Conservation (phyloP, 1,284 basidiomycete species). For the Tilletia walkeri region DNA sequence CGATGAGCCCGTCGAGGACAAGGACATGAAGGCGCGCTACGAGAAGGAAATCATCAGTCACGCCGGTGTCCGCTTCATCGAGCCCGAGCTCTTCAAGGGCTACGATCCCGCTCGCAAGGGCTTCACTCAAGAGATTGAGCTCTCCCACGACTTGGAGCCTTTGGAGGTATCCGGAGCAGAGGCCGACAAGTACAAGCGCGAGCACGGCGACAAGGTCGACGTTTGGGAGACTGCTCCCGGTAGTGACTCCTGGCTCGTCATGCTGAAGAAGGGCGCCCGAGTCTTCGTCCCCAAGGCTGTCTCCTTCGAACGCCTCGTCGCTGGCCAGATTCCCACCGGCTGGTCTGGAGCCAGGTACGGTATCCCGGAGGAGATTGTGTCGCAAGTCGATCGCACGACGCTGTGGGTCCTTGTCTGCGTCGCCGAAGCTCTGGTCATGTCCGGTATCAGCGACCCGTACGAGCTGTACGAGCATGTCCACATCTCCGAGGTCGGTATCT, state of each 20-base stretch:
- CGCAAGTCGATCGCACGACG: constrained; percentile 88
- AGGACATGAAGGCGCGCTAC: constrained; percentile 88
- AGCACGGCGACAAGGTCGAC: constrained; percentile 95
- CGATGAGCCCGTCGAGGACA: constrained; percentile 96
- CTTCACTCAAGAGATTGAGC: constrained; percentile 94
- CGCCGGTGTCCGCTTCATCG: constrained; percentile 92
- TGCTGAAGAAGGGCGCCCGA: constrained; percentile 97
- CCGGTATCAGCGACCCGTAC: constrained; percentile 96
- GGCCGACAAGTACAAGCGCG: constrained; percentile 90
- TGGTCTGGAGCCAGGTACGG: constrained; percentile 95
- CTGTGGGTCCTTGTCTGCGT: constrained; percentile 94
- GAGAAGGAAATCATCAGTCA: constrained; percentile 90
- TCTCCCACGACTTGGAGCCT: constrained; percentile 93
- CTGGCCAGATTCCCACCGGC: constrained; percentile 93
- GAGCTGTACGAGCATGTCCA: constrained; percentile 74
- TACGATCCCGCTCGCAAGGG: constrained; percentile 96
- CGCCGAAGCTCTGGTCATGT: constrained; percentile 89
- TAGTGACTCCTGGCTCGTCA: constrained; percentile 79
- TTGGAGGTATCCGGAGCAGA: constrained; percentile 88
- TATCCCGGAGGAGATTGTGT: constrained; percentile 94
- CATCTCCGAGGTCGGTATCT: constrained; percentile 75
- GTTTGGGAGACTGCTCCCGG: constrained; percentile 81
- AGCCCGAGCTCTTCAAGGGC: constrained; percentile 93
- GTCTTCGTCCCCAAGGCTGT: constrained; percentile 92
- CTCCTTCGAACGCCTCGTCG: constrained; percentile 88